phyloP scores from a whole-genome alignment of 1,284 basidiomycete species.

The Pascua guehoae region DNA sequence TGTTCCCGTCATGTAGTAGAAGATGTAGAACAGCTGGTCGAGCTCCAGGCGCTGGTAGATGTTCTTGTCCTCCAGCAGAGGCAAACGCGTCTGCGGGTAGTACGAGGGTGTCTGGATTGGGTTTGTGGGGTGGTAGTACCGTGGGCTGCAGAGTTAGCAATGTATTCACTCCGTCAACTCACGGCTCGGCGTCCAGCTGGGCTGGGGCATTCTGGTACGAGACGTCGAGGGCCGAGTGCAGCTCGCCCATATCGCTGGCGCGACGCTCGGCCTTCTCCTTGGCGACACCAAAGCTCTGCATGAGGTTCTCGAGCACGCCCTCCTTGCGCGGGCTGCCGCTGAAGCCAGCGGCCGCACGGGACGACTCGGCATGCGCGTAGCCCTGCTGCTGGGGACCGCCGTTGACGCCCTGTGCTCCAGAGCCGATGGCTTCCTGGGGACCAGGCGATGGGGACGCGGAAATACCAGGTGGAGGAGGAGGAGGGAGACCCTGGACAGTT shows the following conservation, averaged over 20 bases:
- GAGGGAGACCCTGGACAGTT: slow-evolving; percentile 19
- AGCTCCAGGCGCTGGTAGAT: slow-evolving; percentile 92
- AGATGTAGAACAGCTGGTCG: slow-evolving; percentile 97
- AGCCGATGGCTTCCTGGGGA: slow-evolving; percentile 1
- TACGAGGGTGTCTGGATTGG: slow-evolving; percentile 88
- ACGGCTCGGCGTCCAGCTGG: slow-evolving; percentile 93
- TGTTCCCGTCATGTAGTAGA: slow-evolving; percentile 95
- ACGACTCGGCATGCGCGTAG: slow-evolving; percentile 27
- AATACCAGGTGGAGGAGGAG: slow-evolving; percentile 25
- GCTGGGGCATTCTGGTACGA: slow-evolving; percentile 85
- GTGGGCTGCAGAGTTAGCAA: slow-evolving; percentile 59
- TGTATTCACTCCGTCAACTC: slow-evolving; percentile 30
- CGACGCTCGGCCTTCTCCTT: slow-evolving; percentile 63
- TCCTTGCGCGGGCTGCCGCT: slow-evolving; percentile 54
- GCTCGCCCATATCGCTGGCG: slow-evolving; percentile 78
- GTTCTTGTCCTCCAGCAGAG: slow-evolving; percentile 75
- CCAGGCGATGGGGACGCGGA: slow-evolving; percentile 29
- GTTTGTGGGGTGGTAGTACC: slow-evolving; percentile 94
- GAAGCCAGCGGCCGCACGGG: slow-evolving; percentile 55
- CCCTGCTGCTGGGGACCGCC: slow-evolving; percentile 6
- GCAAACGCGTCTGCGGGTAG: slow-evolving; percentile 86
- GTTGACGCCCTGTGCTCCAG: slow-evolving; percentile 1
- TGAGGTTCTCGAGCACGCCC: slow-evolving; percentile 79
- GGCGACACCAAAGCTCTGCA: slow-evolving; percentile 89
- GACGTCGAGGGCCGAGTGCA: slow-evolving; percentile 87